Percentiles rank a stretch among this genome's conserved stretches.
These are phyloP conservation scores for Pseudogymnoascus destructans DNA, from an alignment of 2,329 filamentous ascomycete species.

Conservation along the genomic window DNA sequence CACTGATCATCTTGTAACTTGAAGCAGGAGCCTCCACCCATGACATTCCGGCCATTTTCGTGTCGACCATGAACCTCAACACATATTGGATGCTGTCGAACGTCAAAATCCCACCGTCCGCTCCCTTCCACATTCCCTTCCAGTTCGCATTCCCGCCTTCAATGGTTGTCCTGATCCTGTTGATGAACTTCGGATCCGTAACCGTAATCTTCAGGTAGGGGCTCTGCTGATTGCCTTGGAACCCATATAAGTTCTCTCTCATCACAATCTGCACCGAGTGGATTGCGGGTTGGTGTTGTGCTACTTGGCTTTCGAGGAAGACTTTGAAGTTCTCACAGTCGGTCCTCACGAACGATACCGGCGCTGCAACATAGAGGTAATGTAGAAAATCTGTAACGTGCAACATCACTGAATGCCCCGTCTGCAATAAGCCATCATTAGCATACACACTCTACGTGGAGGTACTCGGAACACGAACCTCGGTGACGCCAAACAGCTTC, in stretches of 20 bases:
- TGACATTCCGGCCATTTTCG: constrained; percentile 86
- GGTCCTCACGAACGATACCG: constrained; percentile 61
- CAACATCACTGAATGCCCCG: constrained; percentile 81
- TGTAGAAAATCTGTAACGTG: constrained; percentile 95
- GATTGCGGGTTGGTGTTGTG: constrained; percentile 60
- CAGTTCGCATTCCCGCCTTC: constrained; percentile 72
- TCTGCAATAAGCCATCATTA: constrained; percentile 24
- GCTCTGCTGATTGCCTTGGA: constrained; percentile 82
- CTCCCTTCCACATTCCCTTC: constrained; percentile 73
- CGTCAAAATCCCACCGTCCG: constrained; percentile 62
- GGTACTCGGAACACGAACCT: constrained; percentile 33
- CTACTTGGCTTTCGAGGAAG: constrained; percentile 68
- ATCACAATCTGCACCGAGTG: constrained; percentile 70
- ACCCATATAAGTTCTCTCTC: constrained; percentile 85
- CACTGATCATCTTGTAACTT: constrained; percentile 57
- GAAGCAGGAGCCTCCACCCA: constrained; percentile 79
- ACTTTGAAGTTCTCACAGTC: constrained; percentile 69
- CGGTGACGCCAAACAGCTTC: constrained; percentile 87
- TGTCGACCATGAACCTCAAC: constrained; percentile 95
- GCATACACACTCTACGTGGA: not conserved
- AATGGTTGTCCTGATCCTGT: constrained; percentile 59
- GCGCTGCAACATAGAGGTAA: constrained; percentile 88
- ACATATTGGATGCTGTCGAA: constrained; percentile 96
- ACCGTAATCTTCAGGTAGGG: constrained; percentile 91
- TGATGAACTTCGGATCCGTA: constrained; percentile 75